Base-by-base conservation (phyloP, 2,329 filamentous ascomycete genomes). In the Pseudopithomyces chartarum region DNA sequence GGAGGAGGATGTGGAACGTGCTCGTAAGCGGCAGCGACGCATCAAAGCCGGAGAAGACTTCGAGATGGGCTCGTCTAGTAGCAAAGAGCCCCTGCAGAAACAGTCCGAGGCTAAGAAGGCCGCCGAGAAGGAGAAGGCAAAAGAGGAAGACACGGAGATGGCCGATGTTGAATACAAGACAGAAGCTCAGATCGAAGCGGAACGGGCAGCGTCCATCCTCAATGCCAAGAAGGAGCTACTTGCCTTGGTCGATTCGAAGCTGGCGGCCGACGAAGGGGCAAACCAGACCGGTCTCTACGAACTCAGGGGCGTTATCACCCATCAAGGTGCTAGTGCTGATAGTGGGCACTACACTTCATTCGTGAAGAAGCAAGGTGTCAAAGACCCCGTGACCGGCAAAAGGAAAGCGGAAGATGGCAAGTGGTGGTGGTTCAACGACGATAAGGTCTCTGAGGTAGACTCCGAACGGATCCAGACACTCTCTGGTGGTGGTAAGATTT, bases 371-470 rank as follows among this genome's bases (percentile, higher is more conserved):
- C 83, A 89, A 59, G 88, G 85, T 0, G 79, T 82, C 10, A 79
- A 91, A 56, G 90, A 96, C 66, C 83, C 88, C 15, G 86, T 87
- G 69, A 91, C 89, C 19, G 92, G 91, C 64, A 91, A 92, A 80
- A 82, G 86, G 68, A 87, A 85, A 52, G 87, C 90, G 70, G 92
- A 96, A 72, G 92, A 96, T 71, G 92, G 91, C 65, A 97, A 92
- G 69, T 99, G 95, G 95, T 99, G 95, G 94, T 99, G 95, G 94
- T 99, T 99, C 84, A 98, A 99, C 76, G 95, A 99, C 70, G 94
- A 99, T 73, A 96, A 92, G 80, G 95, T 99, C 33, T 87, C 90
- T 13, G 95, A 99, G 80, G 95, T 99, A 26, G 87, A 91, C 15
- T 82, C 86, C 23, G 94, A 98, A 68, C 95, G 96, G 81, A 96